Evolutionary conservation across 2,329 filamentous ascomycete species (phyloP).

Genomic region (Ophiostoma sp.): DNA sequence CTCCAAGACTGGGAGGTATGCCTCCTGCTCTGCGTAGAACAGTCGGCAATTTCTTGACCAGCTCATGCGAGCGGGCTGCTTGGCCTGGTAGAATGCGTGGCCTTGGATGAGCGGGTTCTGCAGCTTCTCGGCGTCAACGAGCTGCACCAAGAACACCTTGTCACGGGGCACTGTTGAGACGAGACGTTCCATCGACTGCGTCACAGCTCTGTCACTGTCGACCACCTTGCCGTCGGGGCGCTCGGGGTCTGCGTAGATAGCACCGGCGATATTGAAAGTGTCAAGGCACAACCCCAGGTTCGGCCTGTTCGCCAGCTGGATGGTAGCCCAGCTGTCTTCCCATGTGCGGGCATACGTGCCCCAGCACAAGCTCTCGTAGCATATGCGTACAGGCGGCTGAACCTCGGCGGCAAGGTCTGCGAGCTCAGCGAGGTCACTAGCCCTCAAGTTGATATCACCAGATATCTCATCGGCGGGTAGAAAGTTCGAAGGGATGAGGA

Average conservation of each 20-base stretch:
- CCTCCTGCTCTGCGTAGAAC: constrained; percentile 53
- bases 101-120: constrained; percentile 42
- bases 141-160: constrained; percentile 57
- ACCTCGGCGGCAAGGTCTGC: constrained; percentile 51
- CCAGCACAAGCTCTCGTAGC: constrained; percentile 57
- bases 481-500: constrained; percentile 56
- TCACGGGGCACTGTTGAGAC: constrained; percentile 35
- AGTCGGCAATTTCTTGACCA: constrained; percentile 59
- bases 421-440: constrained; percentile 47
- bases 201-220: constrained; percentile 41
- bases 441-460: constrained; percentile 44
- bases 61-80: constrained; percentile 55
- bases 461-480: constrained; percentile 34
- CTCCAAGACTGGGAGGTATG: constrained; percentile 53
- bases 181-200: constrained; percentile 42
- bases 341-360: constrained; percentile 54
- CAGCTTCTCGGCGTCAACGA: constrained; percentile 56
- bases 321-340: constrained; percentile 53
- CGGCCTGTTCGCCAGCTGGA: constrained; percentile 46
- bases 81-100: constrained; percentile 49
- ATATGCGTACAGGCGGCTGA: constrained; percentile 46
- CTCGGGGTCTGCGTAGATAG: constrained; percentile 53
- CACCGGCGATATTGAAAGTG: constrained; percentile 57
- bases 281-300: constrained; percentile 61
- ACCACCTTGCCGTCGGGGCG: constrained; percentile 38